Evolutionary conservation across 148 eudicot species (phyloP), one percentile per base, ranked within the genome.

Genomic region (Polygonum aviculare): DNA sequence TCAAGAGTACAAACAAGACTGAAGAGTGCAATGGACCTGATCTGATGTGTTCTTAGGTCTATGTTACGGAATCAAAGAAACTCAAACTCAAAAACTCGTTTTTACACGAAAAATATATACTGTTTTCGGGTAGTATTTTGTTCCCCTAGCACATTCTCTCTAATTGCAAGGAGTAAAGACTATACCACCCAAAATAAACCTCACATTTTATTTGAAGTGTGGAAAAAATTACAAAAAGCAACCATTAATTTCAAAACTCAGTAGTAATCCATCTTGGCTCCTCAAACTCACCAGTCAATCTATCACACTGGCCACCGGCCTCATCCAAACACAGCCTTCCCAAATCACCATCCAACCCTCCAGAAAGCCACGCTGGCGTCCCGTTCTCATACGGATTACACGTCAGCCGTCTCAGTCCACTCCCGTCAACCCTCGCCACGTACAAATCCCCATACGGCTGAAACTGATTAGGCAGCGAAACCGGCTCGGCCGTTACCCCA

Each of bases 381-480:
- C 98, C 98, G 14, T 94, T 88, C 85, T 94, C 97, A 26, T 91
- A 94, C 16, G 78, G 87, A 40, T 85, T 85, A 74, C 87, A 87
- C 16, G 98, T 91, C 77, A 94, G 74, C 83, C 98, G 82, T 74
- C 77, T 75, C 78, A 94, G 18, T 11, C 87, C 86, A 26, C 77
- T 90, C 48, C 97, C 97, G 63, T 94, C 98, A 75, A 91, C 36
- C 79, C 85, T 86, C 57, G 77, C 86, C 77, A 83, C 65, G 47
- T 79, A 82, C 54, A 94, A 39, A 49, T 94, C 98, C 1, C 97
- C 98, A 19, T 90, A 94, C 12, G 98, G 97, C 83, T 91, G 97
- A 52, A 84, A 91, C 71, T 94, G 97, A 71, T 94, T 88, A 0
- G 98, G 98, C 39, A 84, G n/a, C 12, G 91, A 81, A 69, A 91